Evolutionary conservation across 2,329 filamentous ascomycete genomes (phyloP), one percentile per base, ranked within the genome.

Genomic region (Cladobotryum protrusum): DNA sequence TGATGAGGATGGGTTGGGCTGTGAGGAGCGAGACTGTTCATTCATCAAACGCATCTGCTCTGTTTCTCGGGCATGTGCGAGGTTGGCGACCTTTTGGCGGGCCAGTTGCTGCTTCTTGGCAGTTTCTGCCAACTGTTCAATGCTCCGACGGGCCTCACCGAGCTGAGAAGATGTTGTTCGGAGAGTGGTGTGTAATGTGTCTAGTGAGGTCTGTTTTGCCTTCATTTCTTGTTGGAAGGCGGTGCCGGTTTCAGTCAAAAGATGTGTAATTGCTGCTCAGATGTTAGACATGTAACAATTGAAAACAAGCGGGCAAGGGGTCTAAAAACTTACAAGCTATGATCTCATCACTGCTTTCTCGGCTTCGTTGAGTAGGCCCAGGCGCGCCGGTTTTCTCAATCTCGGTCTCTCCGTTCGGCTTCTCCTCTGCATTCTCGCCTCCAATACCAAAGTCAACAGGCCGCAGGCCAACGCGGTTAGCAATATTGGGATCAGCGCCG

Each of bases 391-490:
- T 71, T 65, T 75, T 72, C 55, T 77, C 72, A 50, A 68, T 54
- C 4, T 68, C 55, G 51, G 66, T 48, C 58, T 77, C 64, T 39
- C 73, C 71, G 53, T 76, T 73, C 4, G 61, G 63, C 45, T 67
- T 67, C 12, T 72, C 68, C 12, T 77, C 75, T 2, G 67, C 64
- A 13, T 69, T 70, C 45, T 89, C 86, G 9, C 82, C 81, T 5
- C 89, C 89, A 24, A 97, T 89, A 8, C 92, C 92, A 71, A 99
- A 99, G 65, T 97, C 93, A n/a, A 90, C 77, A 1, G 93, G 91
- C 36, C 89, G 80, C 12, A 97, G 76, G 17, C 92, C 91, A 41
- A 91, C 91, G 44, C 90, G 83, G 61, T 99, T 99, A 5, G 89
- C 81, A 61, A 97, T 91, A 47, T 86, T 83, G n/a, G 90, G 86